Evolutionary conservation across 305 asterid genomes (phyloP).

Genomic region (Striga hermonthica): DNA sequence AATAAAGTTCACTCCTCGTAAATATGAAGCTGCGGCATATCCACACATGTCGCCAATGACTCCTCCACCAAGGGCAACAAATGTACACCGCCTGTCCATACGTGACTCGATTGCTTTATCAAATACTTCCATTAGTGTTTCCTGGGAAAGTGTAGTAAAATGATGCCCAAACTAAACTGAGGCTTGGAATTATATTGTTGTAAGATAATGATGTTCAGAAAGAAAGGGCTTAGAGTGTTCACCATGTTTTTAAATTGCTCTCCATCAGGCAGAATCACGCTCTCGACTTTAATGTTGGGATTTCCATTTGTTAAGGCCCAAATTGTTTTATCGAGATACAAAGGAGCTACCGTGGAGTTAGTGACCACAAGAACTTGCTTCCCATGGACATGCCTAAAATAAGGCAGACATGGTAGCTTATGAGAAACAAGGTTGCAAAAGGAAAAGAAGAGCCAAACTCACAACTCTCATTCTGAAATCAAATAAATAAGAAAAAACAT

Average conservation of each 20-base stretch:
- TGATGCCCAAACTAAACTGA: conserved; percentile 21
- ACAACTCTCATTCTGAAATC: background rate
- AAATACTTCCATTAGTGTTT: conserved; percentile 86
- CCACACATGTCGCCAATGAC: conserved; percentile 99
- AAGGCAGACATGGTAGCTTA: conserved; percentile 19
- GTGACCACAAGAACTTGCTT: conserved; percentile 94
- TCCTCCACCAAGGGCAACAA: conserved; percentile 98
- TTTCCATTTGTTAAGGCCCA: conserved; percentile 73
- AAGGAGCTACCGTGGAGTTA: conserved; percentile 77
- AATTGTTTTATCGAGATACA: conserved; percentile 81
- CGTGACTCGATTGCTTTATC: conserved; percentile 91
- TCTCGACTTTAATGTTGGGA: conserved; percentile 69
- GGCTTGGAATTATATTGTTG: conserved; percentile 13
- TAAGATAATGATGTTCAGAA: conserved; percentile 13
- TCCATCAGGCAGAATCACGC: conserved; percentile 91
- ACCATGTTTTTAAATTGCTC: conserved; percentile 91
- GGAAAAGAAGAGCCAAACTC: conserved; percentile 3
- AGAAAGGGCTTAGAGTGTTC: conserved; percentile 30
- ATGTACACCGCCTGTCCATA: conserved; percentile 87
- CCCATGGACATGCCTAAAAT: conserved; percentile 85
- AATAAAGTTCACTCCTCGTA: conserved; percentile 94
- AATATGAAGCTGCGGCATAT: conserved; percentile 94
- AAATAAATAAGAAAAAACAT: conserved; percentile 7
- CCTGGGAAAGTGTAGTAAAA: conserved; percentile 50
- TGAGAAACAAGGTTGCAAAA: conserved; percentile 13